These are phyloP conservation scores for Wallacemonas sp. DNA, from an alignment of 208 protist species.

Conservation along the genomic window DNA sequence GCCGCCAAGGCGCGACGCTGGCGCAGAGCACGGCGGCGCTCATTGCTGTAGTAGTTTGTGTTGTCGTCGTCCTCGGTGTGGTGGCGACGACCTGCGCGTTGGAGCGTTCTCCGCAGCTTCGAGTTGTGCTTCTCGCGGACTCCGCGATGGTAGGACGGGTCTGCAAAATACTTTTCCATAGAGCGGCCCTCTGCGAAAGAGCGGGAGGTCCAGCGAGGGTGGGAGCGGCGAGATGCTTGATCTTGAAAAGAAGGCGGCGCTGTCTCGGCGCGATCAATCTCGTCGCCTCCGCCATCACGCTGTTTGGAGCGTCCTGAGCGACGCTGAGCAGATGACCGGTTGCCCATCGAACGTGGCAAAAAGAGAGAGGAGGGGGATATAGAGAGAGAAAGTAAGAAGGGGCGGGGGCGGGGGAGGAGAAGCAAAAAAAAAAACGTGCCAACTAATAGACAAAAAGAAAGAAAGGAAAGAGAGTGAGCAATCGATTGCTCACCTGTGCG, in stretches of 20 bases:
- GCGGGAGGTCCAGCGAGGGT: background rate
- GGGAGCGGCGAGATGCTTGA: background rate
- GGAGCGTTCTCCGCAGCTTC: background rate
- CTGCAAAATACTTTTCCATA: conserved; percentile 8
- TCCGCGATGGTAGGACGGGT: conserved; percentile 5
- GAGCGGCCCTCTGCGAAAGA: background rate
- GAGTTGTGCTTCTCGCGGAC: background rate
- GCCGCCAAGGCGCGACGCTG: background rate
- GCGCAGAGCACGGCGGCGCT: conserved; percentile 2
- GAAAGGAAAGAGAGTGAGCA: background rate
- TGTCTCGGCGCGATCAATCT: background rate
- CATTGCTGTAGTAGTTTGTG: conserved; percentile 19
- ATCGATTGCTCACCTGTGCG: background rate
- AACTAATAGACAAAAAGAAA: background rate
- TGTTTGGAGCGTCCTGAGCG: no score
- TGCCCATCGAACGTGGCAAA: conserved; percentile 2
- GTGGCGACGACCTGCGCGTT: background rate
- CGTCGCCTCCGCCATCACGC: background rate
- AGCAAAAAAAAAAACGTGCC: background rate
- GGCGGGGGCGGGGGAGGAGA: background rate
- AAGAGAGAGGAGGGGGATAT: background rate
- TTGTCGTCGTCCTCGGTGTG: background rate
- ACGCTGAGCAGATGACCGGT: background rate
- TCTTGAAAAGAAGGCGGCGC: background rate
- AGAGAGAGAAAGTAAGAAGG: background rate